Percentiles rank a stretch among this genome's conserved stretches.
phyloP scores from a whole-genome alignment of 2,329 filamentous ascomycete species.

The Fusarium neocosmosporiellum region DNA sequence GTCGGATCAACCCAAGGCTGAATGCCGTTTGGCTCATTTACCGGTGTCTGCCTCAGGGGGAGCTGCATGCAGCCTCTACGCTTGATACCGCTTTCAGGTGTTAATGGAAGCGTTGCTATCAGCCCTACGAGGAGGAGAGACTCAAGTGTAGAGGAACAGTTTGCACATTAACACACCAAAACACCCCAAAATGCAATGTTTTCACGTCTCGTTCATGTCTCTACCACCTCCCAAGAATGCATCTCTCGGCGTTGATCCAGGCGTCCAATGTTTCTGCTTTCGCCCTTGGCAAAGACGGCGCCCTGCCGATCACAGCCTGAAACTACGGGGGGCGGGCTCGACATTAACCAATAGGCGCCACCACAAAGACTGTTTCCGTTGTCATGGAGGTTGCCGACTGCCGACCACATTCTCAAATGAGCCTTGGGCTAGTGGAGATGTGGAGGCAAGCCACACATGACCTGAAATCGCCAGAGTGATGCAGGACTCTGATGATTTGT shows the following conservation, averaged over 20 bases:
- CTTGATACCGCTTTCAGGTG: background rate
- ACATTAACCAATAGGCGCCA: background rate
- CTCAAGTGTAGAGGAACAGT: background rate
- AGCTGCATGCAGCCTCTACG: background rate
- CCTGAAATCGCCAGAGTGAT: background rate
- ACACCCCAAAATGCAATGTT: background rate
- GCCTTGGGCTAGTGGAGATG: background rate
- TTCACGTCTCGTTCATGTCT: background rate
- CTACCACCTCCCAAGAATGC: background rate
- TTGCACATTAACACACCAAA: background rate
- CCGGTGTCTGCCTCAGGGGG: background rate
- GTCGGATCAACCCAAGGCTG: constrained; percentile 13
- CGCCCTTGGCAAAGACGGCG: background rate
- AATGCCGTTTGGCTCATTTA: background rate
- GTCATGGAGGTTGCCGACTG: constrained; percentile 2
- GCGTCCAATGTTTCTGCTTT: background rate
- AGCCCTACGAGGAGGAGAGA: constrained; percentile 10
- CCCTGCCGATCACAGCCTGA: constrained; percentile 2
- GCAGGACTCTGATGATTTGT: background rate
- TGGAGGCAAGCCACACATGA: background rate
- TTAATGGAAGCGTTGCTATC: background rate
- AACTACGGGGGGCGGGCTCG: no score
- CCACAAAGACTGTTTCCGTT: background rate
- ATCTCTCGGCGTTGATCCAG: background rate
- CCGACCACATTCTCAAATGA: background rate